Conservation (phyloP, 2,329 filamentous ascomycete genomes). For the Scedosporium boydii region DNA sequence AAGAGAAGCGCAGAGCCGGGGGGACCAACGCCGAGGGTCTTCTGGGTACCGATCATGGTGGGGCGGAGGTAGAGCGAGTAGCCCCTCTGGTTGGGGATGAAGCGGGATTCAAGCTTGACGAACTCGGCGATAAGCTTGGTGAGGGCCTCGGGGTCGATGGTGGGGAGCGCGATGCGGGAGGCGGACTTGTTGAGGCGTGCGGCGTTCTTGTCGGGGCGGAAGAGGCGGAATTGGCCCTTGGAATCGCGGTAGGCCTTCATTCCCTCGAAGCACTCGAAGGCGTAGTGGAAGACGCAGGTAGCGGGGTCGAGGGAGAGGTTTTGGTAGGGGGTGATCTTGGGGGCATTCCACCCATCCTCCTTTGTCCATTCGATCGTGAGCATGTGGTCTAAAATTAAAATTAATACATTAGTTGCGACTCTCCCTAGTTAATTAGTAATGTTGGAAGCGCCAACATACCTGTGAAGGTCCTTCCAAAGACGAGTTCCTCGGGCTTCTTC, state of each 20-base stretch:
- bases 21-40: conserved; percentile 84
- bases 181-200: conserved; percentile 83
- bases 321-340: conserved; percentile 85
- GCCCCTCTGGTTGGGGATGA: conserved; percentile 77
- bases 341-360: conserved; percentile 69
- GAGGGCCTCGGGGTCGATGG: conserved; percentile 63
- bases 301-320: conserved; percentile 95
- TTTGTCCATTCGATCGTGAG: conserved; percentile 89
- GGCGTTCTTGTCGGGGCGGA: conserved; percentile 97
- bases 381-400: conserved; percentile 75
- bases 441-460: conserved; percentile 37
- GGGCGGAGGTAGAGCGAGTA: conserved; percentile 95
- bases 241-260: conserved; percentile 98
- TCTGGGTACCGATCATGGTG: conserved; percentile 94
- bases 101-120: conserved; percentile 71
- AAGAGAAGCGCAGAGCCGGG: conserved; percentile 87
- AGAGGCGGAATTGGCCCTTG: conserved; percentile 69
- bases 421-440: too few relatives aligned
- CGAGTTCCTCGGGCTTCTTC: conserved; percentile 65
- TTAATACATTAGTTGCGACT: background rate
- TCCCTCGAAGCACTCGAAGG: conserved; percentile 95
- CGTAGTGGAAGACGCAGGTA: conserved; percentile 97
- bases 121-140: conserved; percentile 76
- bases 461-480: conserved; percentile 88
- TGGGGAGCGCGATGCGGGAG: conserved; percentile 85